Percentiles rank a stretch among this genome's conserved stretches.
These are phyloP conservation scores for Xerocomellus intermedius DNA, from an alignment of 768 basidiomycete species.

Conservation along the genomic window DNA sequence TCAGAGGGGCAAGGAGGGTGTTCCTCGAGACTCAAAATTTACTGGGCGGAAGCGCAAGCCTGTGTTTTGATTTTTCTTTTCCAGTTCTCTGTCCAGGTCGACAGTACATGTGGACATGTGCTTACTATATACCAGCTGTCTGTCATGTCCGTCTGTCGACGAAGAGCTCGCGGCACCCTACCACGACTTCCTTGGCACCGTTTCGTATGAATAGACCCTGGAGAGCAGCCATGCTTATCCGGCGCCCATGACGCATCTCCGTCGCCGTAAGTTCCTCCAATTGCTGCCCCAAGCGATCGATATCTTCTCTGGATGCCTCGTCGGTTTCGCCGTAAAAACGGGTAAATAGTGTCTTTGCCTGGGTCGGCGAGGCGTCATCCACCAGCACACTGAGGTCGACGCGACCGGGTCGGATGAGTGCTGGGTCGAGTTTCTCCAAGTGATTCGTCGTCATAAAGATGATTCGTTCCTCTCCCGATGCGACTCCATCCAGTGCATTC, in stretches of 20 bases:
- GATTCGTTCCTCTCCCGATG: slow-evolving; percentile 96
- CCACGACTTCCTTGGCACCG: slow-evolving; percentile 54
- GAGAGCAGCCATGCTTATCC: slow-evolving; percentile 92
- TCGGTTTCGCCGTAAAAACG: slow-evolving; percentile 73
- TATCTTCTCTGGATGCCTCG: slow-evolving; percentile 32
- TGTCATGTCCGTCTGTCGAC: slow-evolving; percentile 29
- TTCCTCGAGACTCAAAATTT: slow-evolving; percentile 84
- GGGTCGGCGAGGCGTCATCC: slow-evolving; percentile 81
- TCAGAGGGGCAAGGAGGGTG: slow-evolving; percentile 78
- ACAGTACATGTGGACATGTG: slow-evolving; percentile 1
- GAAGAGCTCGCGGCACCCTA: slow-evolving; percentile 45
- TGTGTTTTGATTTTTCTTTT: slow-evolving; percentile 55
- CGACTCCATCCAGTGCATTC: slow-evolving; percentile 96
- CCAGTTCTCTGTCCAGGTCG: not conserved
- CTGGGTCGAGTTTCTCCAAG: slow-evolving; percentile 82
- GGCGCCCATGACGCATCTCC: slow-evolving; percentile 50
- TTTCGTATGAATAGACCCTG: slow-evolving; percentile 94
- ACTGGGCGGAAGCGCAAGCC: slow-evolving; percentile 88
- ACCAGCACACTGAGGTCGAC: slow-evolving; percentile 85
- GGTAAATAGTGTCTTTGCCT: slow-evolving; percentile 75
- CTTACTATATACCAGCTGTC: slow-evolving; percentile 9
- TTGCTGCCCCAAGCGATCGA: slow-evolving; percentile 46
- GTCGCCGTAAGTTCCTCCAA: slow-evolving; percentile 54
- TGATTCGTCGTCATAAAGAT: slow-evolving; percentile 99
- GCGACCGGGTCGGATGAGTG: slow-evolving; percentile 92